Evolutionary conservation across 2,329 filamentous ascomycete species (phyloP), one percentile per base, ranked within the genome.

Genomic region (Chaetomium strumarium): DNA sequence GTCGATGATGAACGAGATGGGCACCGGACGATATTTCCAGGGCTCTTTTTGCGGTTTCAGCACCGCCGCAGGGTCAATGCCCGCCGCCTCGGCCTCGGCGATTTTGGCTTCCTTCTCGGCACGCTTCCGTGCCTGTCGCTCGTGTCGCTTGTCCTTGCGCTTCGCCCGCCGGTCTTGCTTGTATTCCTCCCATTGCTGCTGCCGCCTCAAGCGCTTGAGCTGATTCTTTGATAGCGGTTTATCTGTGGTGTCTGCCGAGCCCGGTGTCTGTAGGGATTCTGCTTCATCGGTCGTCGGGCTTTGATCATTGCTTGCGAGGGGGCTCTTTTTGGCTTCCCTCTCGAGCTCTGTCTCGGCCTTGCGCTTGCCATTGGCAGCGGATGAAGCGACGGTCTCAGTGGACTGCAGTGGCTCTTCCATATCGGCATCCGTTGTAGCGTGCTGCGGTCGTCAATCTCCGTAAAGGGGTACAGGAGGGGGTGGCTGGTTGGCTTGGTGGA

Each of bases 1-100:
- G 72, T 99, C 93, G 57, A 99, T 74, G 54, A 99, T 76, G 59
- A 99, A 74, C 0, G 88, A 81, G 19, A 97, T 73, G 1, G 91
- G 90, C 0, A 95, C 78, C 51, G 83, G 45, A 43, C 65, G 66
- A 56, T 67, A 72, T 65, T 65, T 67, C 51, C 66, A 65, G 33
- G 64, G 59, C 40, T 67, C 60, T 13, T 62, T 56, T 13, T 48
- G 48, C 7, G 24, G 24, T 16, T 44, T 49, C 7, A 69, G 57
- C 2, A 67, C 63, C 8, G 60, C 59, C 40, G 56, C 60, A 39
- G 70, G 74, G 53, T 75, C 74, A 29, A 71, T 68, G 39, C 72
- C 76, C 50, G 68, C 70, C 19, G 66, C 68, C 52, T 65, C 60
- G 19, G 70, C 70, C 44, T 72, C 68, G 6, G 74, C 75, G n/a